phyloP scores from a whole-genome alignment of 2,329 filamentous ascomycete species.

The Epichloe aotearoae region DNA sequence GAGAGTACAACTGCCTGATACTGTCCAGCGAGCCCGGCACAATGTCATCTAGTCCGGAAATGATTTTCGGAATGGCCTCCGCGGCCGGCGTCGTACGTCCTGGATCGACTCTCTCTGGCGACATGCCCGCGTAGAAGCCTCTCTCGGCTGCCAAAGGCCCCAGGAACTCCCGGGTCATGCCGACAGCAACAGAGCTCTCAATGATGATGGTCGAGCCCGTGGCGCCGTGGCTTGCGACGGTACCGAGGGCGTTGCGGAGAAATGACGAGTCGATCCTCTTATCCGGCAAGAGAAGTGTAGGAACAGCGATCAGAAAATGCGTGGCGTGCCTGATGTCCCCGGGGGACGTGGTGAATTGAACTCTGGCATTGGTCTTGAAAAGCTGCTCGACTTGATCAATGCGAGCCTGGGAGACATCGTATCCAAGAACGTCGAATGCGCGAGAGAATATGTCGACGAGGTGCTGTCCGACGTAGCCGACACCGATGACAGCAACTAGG shows the following conservation, averaged over 20 bases:
- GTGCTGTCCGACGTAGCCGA: slow-evolving; percentile 39
- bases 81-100: slow-evolving; percentile 28
- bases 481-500: slow-evolving; percentile 34
- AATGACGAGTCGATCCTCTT: slow-evolving; percentile 34
- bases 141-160: slow-evolving; percentile 28
- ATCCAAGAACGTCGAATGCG: slow-evolving; percentile 30
- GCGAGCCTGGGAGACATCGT: slow-evolving; percentile 31
- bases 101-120: slow-evolving; percentile 39
- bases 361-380: slow-evolving; percentile 14
- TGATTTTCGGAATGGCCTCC: slow-evolving; percentile 35
- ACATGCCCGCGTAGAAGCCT: slow-evolving; percentile 35
- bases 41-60: slow-evolving; percentile 37
- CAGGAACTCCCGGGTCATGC: slow-evolving; percentile 38
- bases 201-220: slow-evolving; percentile 35
- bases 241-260: slow-evolving; percentile 28
- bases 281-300: slow-evolving; percentile 34
- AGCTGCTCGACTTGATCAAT: slow-evolving; percentile 19
- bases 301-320: slow-evolving; percentile 41
- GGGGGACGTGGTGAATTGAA: slow-evolving; percentile 26
- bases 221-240: slow-evolving; percentile 27
- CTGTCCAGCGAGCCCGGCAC: slow-evolving; percentile 29
- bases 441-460: slow-evolving; percentile 30
- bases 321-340: slow-evolving; percentile 27
- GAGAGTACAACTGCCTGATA: slow-evolving; percentile 31
- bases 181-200: slow-evolving; percentile 40